A percentile compares a stretch with the other conserved stretches of the same genome.
Evolutionary conservation across 2,329 filamentous ascomycete species (phyloP).

Genomic region (Trichophyton verrucosum): DNA sequence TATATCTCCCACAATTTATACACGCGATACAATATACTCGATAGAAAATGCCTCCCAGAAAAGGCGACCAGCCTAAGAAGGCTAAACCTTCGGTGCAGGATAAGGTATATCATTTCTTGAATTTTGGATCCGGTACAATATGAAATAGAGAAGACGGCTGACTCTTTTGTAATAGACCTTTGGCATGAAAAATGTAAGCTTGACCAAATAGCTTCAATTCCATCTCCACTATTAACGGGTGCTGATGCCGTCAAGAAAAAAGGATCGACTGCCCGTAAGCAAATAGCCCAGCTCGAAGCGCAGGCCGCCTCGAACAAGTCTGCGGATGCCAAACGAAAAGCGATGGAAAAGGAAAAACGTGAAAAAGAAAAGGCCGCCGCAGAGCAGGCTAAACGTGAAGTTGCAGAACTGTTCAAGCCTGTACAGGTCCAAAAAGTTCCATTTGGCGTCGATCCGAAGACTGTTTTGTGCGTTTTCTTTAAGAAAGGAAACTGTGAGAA

Average conservation of each 20-base stretch:
- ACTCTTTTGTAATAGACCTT: conserved; percentile 49
- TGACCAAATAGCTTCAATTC: conserved; percentile 16
- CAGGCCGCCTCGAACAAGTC: conserved; percentile 62
- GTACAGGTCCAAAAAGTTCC: conserved; percentile 95
- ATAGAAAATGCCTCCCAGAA: conserved; percentile 37
- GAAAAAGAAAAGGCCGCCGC: conserved; percentile 86
- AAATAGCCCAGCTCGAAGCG: conserved; percentile 71
- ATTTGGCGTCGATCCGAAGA: conserved; percentile 96
- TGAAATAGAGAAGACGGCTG: not conserved
- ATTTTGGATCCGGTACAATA: not conserved
- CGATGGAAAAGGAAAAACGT: conserved; percentile 49
- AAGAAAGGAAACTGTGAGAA: conserved; percentile 98
- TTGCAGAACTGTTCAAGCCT: conserved; percentile 73
- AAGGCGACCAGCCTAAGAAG: conserved; percentile 35
- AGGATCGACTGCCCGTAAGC: conserved; percentile 75
- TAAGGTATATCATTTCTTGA: conserved; percentile 40
- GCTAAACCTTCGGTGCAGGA: conserved; percentile 57
- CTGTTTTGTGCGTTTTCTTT: conserved; percentile 88
- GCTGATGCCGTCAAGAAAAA: conserved; percentile 53
- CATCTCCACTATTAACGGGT: no score
- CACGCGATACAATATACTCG: not conserved
- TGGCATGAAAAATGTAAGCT: conserved; percentile 82
- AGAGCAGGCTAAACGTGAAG: conserved; percentile 70
- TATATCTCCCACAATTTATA: not conserved
- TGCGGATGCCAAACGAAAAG: conserved; percentile 77